Evolutionary conservation across 2,329 filamentous ascomycete genomes (phyloP), one percentile per base, ranked within the genome.

Genomic region (Alternaria sp.): DNA sequence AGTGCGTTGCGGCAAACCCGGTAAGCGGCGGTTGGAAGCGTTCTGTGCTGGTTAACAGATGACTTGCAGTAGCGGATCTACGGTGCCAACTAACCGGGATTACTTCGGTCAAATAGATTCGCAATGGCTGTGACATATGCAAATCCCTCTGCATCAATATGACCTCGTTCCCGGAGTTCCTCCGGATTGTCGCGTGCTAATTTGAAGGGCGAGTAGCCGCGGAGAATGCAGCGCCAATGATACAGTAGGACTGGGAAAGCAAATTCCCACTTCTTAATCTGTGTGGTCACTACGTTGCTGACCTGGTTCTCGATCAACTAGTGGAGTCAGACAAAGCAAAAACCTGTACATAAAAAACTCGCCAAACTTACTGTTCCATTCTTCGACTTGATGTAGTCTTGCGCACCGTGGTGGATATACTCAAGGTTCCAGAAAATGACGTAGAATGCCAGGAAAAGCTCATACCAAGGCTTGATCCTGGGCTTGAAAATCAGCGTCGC

Each of bases 401-500:
- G 63, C 4, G 74, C 75, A 24, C 73, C 69, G 7, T 65, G 63
- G 42, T 73, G 68, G 21, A 78, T 75, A 59, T 75, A 78, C 24
- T 76, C 72, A 9, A 78, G 69, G 42, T 77, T 77, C 68, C 68
- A 76, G 42, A 75, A 69, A 10, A 77, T 63, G 14, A 78, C 69
- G 53, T 75, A 77, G 13, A 76, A 72, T 5, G 73, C 66, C 42
- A 78, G 42, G 48, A 74, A 75, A 11, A 78, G 55, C 42, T 77
- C 74, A 40, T 77, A 77, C 74, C 74, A 78, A 2, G 74, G 74
- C 42, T 77, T 77, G 58, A 74, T 72, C 29, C 67, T 70, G 3
- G 69, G 63, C 29, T 70, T 70, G 63, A 75, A 76, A 23, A 77
- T 73, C n/a, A 64, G 55, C 13, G 64, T 54, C 8, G 63, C 62